Evolutionary conservation across 306 rosid species (phyloP), one percentile per base, ranked within the genome.

Genomic region (Citrullus mucosospermus): DNA sequence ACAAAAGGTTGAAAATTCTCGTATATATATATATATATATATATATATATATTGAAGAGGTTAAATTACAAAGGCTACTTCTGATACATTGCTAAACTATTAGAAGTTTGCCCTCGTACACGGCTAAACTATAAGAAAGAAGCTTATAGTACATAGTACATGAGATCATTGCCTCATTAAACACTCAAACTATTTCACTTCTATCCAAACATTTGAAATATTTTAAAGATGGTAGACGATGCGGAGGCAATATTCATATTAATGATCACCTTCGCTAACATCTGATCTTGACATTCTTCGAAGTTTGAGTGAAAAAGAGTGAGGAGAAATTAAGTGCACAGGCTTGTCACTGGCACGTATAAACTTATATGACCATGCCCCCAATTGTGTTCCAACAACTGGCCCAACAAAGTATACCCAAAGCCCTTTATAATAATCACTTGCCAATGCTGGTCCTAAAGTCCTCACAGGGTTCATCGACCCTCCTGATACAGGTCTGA

Each of bases 391-490:
- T 79, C 97, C 97, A 11, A 14, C 81, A 43, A 88, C 54, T 4
- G 97, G 98, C 66, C 97, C 96, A 46, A 87, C 87, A 9, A 86
- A 0, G 73, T 92, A 94, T n/a, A 92, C 81, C 97, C 98, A 90
- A 55, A 94, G 80, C 50, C 88, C 93, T 61, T 85, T 85, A 63
- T 88, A 90, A 54, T 81, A 71, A 59, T 85, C 78, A 67, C 86
- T 84, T 4, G 92, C 96, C 78, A 92, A 62, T 60, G 97, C 98
- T 25, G 98, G 97, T 32, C 94, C 97, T 60, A 90, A 15, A 41
- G 98, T 85, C 78, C 98, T 90, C 32, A 91, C 98, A 32, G 97
- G 96, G 83, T 94, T 94, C 98, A 90, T 89, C 28, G 96, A 94
- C 56, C 97, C 96, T 13, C 97, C 98, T 51, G 96, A 90, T 82